Evolutionary conservation across 441 rosid genomes (phyloP).

Genomic region (Euphorbia corollata): DNA sequence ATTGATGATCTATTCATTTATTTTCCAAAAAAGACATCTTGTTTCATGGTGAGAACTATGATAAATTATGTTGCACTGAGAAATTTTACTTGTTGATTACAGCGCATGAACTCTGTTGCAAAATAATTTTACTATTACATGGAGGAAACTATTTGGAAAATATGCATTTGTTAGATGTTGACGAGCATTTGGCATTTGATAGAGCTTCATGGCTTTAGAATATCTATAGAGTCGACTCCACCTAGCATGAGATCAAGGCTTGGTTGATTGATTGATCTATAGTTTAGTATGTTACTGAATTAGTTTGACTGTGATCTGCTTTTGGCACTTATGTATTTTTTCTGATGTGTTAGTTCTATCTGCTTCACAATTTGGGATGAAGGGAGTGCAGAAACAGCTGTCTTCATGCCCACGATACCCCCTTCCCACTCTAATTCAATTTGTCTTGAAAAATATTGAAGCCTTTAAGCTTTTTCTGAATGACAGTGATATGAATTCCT

Average conservation of each 20-base stretch:
- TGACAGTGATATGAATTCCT: not conserved
- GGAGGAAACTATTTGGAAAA: no score
- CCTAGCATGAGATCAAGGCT: no score
- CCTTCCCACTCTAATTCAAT: not conserved
- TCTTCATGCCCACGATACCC: not conserved
- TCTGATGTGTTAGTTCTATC: not conserved
- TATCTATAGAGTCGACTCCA: no score
- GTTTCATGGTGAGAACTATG: not conserved
- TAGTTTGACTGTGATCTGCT: not conserved
- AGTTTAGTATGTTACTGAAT: not conserved
- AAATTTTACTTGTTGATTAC: not conserved
- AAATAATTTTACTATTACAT: not conserved
- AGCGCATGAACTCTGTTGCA: not conserved
- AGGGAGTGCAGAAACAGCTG: not conserved
- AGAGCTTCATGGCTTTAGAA: no score
- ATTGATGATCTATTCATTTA: not conserved
- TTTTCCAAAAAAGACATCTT: not conserved
- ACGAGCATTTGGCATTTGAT: no score
- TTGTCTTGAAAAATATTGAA: not conserved
- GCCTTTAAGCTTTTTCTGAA: not conserved
- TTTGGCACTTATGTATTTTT: not conserved
- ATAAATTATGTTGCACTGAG: not conserved
- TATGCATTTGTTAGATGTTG: no score
- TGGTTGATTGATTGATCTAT: no score
- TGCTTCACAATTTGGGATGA: not conserved